A percentile compares a stretch with the other conserved stretches of the same genome.
Conservation (phyloP, 305 asterid genomes). For the Fraxinus velutina region DNA sequence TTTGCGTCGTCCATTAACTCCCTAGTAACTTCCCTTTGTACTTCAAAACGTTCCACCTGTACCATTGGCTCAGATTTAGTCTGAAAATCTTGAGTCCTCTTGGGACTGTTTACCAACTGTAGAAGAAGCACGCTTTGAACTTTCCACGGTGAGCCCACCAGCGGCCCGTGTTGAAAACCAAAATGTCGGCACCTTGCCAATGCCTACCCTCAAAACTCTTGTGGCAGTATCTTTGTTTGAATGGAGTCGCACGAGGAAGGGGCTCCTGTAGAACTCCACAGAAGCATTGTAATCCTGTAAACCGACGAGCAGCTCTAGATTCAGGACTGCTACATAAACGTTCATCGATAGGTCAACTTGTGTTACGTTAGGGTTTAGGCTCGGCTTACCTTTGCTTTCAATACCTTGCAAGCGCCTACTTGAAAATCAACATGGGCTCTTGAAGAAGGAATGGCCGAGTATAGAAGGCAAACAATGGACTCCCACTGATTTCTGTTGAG, state of each 20-base stretch:
- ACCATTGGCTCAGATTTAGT: not conserved
- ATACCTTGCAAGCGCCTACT: slow-evolving; percentile 18
- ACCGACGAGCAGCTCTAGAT: not conserved
- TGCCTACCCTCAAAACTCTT: slow-evolving; percentile 15
- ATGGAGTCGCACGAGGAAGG: slow-evolving; percentile 22
- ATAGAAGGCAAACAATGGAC: slow-evolving; percentile 23
- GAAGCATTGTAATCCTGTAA: slow-evolving; percentile 21
- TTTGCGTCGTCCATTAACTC: not conserved
- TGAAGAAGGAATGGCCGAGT: slow-evolving; percentile 23
- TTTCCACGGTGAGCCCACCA: slow-evolving; percentile 25
- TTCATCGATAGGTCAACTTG: not conserved
- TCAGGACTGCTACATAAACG: not conserved
- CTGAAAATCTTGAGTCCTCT: not conserved
- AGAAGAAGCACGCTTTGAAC: slow-evolving; percentile 16
- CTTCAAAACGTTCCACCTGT: slow-evolving; percentile 25
- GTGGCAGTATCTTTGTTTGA: not conserved
- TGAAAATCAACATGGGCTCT: slow-evolving; percentile 18
- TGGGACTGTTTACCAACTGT: not conserved
- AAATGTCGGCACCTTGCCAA: slow-evolving; percentile 23
- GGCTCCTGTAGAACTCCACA: slow-evolving; percentile 27
- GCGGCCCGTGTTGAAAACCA: not conserved
- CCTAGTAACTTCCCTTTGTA: slow-evolving; percentile 11
- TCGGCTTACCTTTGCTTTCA: slow-evolving; percentile 22
- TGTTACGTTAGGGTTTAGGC: not conserved
- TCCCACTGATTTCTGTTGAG: slow-evolving; percentile 29